Base-by-base conservation (phyloP, 768 basidiomycete species). In the Suillus subluteus region DNA sequence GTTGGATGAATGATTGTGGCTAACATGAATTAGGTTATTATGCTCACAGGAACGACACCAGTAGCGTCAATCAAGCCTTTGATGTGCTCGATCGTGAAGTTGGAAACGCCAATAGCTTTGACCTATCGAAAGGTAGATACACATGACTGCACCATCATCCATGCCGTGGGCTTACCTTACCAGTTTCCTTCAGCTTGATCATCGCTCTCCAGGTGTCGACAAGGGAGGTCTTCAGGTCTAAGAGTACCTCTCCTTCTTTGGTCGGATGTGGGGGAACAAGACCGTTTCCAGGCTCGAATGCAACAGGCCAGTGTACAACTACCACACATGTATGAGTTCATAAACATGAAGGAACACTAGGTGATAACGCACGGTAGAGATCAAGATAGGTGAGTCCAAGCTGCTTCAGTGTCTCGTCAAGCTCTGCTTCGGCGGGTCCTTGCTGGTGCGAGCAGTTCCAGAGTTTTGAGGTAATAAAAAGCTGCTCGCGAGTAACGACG, bases 161-260 rank as follows among this genome's bases (percentile, higher is more conserved):
- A 21, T 41, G 4, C 48, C 3, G 23, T 1, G 1, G 43, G 41
- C 63, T 41, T 65, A 88, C 91, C 83, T 95, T 95, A 67, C 82
- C 82, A 0, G 87, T 86, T 73, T 88, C 86, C 16, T 83, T 86
- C 13, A 95, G 85, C 48, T 82, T 82, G 69, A 92, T 82, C 87
- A 95, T 84, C 16, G 91, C 91, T 71, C 87, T 89, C 92, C 93
- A 94, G 43, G 93, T 95, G 15, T 94, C 91, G 38, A 87, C 86
- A n/a, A 94, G 79, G 15, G 83, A 83, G 1, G 86, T 85, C 62
- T 86, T 73, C 0, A 75, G 76, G 71, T 94, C 92, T 46, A 92
- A 80, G 35, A 82, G 84, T 54, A 81, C 73, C 69, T 86, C 80
- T n/a, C 78, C 81, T 23, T 76, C 71, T 43, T 81, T 82, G 5